These are phyloP conservation scores for Centaurea solstitialis DNA, from an alignment of 129 eudicot genomes.

Conservation along the genomic window DNA sequence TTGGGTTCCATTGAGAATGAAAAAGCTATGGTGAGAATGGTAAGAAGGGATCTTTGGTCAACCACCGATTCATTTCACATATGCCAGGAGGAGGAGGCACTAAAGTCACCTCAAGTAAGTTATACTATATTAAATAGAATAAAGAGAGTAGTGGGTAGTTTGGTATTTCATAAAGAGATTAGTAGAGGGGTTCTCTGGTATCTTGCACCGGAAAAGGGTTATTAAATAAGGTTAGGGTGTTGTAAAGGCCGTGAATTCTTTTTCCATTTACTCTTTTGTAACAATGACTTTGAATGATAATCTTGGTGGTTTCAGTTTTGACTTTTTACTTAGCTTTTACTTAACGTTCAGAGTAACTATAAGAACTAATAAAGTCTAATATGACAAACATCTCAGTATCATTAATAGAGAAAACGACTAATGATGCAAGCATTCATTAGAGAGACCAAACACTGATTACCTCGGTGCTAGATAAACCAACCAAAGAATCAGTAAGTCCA, in stretches of 20 bases:
- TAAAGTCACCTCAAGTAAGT: no score
- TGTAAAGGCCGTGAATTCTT: neutral
- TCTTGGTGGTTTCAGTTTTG: neutral
- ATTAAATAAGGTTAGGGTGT: no score
- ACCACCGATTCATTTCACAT: no score
- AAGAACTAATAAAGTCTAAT: neutral
- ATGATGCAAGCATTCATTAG: neutral
- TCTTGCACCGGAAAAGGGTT: no score
- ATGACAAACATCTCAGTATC: neutral
- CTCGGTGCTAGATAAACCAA: slow-evolving; percentile 72
- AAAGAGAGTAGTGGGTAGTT: no score
- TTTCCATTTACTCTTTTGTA: neutral
- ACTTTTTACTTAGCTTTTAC: neutral
- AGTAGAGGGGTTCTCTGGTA: no score
- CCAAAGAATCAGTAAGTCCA: slow-evolving; percentile 80
- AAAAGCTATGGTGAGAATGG: no score
- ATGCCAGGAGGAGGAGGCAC: no score
- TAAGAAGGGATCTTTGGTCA: no score
- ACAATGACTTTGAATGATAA: neutral
- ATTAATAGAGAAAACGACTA: neutral
- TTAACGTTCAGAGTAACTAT: neutral
- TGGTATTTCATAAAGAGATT: no score
- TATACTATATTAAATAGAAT: no score
- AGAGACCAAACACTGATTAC: slow-evolving; percentile 32
- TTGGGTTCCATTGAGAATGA: no score